phyloP scores from a whole-genome alignment of 306 rosid species.

The Echinosophora koreensis region DNA sequence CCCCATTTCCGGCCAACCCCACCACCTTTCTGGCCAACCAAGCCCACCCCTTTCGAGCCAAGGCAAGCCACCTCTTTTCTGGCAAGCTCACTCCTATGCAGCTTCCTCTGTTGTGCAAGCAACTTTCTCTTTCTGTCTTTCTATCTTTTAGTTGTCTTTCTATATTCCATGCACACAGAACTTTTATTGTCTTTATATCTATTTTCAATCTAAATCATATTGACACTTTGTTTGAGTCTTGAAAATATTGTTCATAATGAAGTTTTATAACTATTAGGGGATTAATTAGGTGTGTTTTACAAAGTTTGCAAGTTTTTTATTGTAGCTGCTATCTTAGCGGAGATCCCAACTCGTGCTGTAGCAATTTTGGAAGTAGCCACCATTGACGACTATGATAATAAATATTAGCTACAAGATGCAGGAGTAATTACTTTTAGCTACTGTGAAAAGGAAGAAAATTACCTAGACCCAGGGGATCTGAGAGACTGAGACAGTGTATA shows the following conservation, averaged over 20 bases:
- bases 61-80: no score
- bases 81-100: no score
- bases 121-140: not conserved
- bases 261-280: no score
- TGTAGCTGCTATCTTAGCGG: not conserved
- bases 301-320: no score
- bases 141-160: not conserved
- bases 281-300: no score
- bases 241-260: not conserved
- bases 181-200: not conserved
- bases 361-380: not conserved
- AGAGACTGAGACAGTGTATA: slow-evolving; percentile 97
- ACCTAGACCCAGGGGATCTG: slow-evolving; percentile 82
- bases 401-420: slow-evolving; percentile 24
- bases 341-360: not conserved
- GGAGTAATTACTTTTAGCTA: slow-evolving; percentile 21
- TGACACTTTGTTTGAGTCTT: not conserved
- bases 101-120: no score
- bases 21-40: not conserved
- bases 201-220: not conserved
- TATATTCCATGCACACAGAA: not conserved
- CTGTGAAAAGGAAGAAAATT: slow-evolving; percentile 39
- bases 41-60: not conserved
- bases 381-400: not conserved
- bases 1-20: not conserved